Evolutionary conservation across 2,329 filamentous ascomycete species (phyloP).

Genomic region (Penicillium decumbens): DNA sequence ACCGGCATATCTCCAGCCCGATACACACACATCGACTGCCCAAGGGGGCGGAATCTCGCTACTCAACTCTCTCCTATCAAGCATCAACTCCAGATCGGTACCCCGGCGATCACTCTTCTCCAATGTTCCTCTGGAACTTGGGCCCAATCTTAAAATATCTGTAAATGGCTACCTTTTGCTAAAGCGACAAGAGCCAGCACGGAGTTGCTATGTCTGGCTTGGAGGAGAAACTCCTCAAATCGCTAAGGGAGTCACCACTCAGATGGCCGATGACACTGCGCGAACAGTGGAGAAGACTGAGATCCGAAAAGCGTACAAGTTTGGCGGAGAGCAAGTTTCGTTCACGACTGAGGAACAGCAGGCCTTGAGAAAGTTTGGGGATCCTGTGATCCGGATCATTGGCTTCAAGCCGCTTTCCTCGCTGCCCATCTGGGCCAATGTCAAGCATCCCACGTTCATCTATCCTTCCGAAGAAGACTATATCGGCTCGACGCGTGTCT

Average conservation of each 20-base stretch:
- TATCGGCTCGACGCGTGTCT: slow-evolving; percentile 86
- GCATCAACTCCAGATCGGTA: slow-evolving; percentile 84
- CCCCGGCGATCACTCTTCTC: slow-evolving; percentile 82
- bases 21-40: slow-evolving; percentile 54
- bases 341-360: slow-evolving; percentile 83
- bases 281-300: slow-evolving; percentile 73
- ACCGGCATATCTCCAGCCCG: slow-evolving; percentile 51
- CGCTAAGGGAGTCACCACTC: slow-evolving; percentile 66
- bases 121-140: slow-evolving; percentile 80
- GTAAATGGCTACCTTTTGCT: slow-evolving; percentile 90
- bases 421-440: slow-evolving; percentile 76
- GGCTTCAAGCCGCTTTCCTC: slow-evolving; percentile 81
- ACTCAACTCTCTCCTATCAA: slow-evolving; percentile 73
- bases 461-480: slow-evolving; percentile 89
- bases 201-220: slow-evolving; percentile 83
- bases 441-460: slow-evolving; percentile 83
- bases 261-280: slow-evolving; percentile 72
- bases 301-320: slow-evolving; percentile 89
- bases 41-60: slow-evolving; percentile 73
- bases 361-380: slow-evolving; percentile 71
- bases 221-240: slow-evolving; percentile 82
- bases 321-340: slow-evolving; percentile 81
- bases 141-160: slow-evolving; percentile 76
- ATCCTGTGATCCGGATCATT: slow-evolving; percentile 78
- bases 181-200: slow-evolving; percentile 73